Percentiles rank a stretch among this genome's conserved stretches.
phyloP scores from a whole-genome alignment of 2,329 filamentous ascomycete species.

The Sordariomycetes sp. region DNA sequence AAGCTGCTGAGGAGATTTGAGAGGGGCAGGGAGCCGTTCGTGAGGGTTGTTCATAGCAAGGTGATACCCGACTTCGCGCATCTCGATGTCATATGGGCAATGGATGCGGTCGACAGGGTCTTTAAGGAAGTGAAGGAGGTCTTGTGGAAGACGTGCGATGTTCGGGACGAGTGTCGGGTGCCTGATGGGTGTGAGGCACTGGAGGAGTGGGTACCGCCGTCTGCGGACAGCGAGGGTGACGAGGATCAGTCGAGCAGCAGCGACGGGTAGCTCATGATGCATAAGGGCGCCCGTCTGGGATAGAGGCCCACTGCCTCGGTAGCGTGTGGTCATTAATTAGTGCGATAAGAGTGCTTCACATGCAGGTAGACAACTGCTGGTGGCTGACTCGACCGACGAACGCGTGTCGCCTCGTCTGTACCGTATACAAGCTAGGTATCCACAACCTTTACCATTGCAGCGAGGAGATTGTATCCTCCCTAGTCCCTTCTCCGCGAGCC shows the following conservation, averaged over 20 bases:
- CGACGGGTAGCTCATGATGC: neutral
- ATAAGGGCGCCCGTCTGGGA: too few species aligned
- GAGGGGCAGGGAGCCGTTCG: conserved; percentile 66
- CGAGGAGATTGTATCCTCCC: too few species aligned
- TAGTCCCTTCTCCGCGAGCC: too few species aligned
- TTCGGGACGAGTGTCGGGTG: conserved; percentile 41
- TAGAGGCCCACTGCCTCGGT: neutral
- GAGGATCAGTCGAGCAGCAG: conserved; percentile 1
- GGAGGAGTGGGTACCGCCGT: neutral
- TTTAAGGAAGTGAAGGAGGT: conserved; percentile 70
- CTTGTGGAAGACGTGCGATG: conserved; percentile 64
- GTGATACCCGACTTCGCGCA: conserved; percentile 84
- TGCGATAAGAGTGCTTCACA: neutral
- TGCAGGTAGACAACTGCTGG: neutral
- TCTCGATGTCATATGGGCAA: conserved; percentile 88
- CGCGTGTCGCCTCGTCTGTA: neutral
- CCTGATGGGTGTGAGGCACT: conserved; percentile 51
- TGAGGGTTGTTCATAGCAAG: conserved; percentile 68
- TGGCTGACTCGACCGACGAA: neutral
- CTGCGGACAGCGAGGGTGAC: neutral
- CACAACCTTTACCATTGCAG: too few species aligned
- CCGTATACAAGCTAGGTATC: too few species aligned
- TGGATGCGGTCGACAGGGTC: conserved; percentile 74
- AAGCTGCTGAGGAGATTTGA: conserved; percentile 63
- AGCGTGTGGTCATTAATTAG: neutral